A percentile compares a stretch with the other conserved stretches of the same genome.
Conservation (phyloP, 192 early-diverging fungal species). For the Mortierella hygrophila region DNA sequence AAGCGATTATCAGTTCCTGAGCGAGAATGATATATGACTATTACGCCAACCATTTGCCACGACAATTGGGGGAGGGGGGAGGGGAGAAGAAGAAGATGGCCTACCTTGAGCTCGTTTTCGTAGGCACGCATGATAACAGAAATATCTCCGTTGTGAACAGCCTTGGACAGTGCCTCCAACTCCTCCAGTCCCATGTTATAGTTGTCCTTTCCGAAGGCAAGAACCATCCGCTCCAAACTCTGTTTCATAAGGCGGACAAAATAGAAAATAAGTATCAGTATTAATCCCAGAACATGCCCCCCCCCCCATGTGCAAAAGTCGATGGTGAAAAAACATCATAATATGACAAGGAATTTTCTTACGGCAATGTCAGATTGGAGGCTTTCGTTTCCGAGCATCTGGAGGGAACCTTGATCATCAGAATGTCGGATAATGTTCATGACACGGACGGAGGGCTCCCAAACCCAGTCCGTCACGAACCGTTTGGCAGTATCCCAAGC, state of each 20-base stretch:
- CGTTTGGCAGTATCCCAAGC: constrained; percentile 67
- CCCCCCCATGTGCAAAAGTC: no score
- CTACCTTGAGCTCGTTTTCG: constrained; percentile 80
- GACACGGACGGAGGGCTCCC: constrained; percentile 77
- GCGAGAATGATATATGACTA: background rate
- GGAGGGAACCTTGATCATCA: constrained; percentile 76
- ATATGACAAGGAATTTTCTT: constrained; percentile 2
- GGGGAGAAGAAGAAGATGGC: constrained; percentile 20
- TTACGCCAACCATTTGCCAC: constrained; percentile 5
- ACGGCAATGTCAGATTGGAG: constrained; percentile 84
- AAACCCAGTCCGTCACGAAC: constrained; percentile 84
- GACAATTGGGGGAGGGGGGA: no score
- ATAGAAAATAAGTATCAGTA: background rate
- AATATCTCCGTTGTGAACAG: constrained; percentile 84
- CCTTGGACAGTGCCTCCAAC: constrained; percentile 61
- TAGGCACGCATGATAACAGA: constrained; percentile 83
- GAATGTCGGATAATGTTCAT: constrained; percentile 86
- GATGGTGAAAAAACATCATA: no score
- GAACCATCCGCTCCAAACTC: constrained; percentile 92
- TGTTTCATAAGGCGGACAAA: constrained; percentile 25
- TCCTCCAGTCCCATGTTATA: constrained; percentile 63
- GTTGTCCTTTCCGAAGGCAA: constrained; percentile 77
- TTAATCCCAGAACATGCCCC: background rate
- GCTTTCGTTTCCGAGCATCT: constrained; percentile 80
- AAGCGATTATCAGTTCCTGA: background rate